Evolutionary conservation across 2,329 filamentous ascomycete genomes (phyloP).

Genomic region (Aphanocladium album): DNA sequence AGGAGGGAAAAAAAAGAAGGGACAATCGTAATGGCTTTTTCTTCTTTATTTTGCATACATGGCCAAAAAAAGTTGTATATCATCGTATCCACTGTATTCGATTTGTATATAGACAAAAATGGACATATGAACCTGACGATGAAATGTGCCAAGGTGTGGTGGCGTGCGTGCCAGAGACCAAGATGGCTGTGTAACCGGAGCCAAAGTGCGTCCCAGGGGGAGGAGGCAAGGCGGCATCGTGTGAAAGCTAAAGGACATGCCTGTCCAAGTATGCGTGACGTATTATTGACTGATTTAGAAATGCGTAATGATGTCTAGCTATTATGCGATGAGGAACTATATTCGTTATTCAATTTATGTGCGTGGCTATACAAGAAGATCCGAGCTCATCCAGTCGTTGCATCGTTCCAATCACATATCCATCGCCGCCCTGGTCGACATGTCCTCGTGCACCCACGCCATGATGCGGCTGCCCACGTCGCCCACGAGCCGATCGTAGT

Average conservation of each 20-base stretch:
- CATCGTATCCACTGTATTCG: too few relatives aligned
- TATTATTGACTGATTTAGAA: too few relatives aligned
- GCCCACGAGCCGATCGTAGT: constrained; percentile 72
- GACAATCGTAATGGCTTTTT: background rate
- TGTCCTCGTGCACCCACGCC: constrained; percentile 64
- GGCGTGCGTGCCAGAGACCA: too few relatives aligned
- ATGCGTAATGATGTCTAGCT: too few relatives aligned
- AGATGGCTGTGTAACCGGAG: too few relatives aligned
- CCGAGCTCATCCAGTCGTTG: background rate
- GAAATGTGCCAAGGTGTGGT: too few relatives aligned
- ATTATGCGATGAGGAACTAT: too few relatives aligned
- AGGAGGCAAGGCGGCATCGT: too few relatives aligned
- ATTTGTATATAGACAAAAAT: background rate
- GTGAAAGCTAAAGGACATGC: too few relatives aligned
- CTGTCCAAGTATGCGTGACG: too few relatives aligned
- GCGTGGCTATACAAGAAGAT: background rate
- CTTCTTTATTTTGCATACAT: background rate
- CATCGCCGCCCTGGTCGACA: constrained; percentile 37
- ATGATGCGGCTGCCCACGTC: constrained; percentile 64
- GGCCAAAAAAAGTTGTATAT: background rate
- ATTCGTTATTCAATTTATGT: too few relatives aligned
- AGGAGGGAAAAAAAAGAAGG: background rate
- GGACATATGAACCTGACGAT: background rate
- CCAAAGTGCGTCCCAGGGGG: too few relatives aligned
- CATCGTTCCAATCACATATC: constrained; percentile 9